Conservation (phyloP, 495 filamentous ascomycete genomes). For the Parmelia sp. region DNA sequence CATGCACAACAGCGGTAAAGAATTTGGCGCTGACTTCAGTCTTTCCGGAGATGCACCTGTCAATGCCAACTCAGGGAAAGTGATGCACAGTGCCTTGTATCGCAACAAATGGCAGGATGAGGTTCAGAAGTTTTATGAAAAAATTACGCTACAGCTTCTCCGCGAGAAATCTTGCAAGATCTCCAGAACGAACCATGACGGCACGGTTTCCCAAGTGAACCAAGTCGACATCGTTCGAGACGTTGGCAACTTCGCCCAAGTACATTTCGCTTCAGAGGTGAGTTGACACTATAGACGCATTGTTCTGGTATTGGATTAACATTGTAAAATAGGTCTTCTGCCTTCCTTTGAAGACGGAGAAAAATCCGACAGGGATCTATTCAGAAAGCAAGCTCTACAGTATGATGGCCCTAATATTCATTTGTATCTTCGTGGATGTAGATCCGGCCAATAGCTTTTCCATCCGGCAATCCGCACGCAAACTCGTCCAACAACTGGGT, state of each 20-base stretch:
- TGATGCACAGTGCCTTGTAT: conserved; percentile 46
- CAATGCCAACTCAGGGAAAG: conserved; percentile 42
- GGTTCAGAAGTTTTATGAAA: conserved; percentile 47
- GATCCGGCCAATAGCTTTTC: conserved; percentile 60
- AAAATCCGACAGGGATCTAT: conserved; percentile 52
- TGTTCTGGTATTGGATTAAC: not conserved
- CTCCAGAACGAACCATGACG: conserved; percentile 51
- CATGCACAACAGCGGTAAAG: conserved; percentile 36
- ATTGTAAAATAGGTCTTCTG: conserved; percentile 42
- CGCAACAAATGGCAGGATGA: conserved; percentile 44
- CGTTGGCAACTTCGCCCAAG: conserved; percentile 54
- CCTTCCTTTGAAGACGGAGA: conserved; percentile 55
- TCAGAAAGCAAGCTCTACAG: conserved; percentile 54
- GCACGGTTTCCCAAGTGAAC: conserved; percentile 51
- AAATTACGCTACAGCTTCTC: conserved; percentile 47
- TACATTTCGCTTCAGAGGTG: conserved; percentile 51
- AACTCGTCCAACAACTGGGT: conserved; percentile 53
- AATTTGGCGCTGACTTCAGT: conserved; percentile 48
- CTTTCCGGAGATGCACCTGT: conserved; percentile 46
- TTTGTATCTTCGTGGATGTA: conserved; percentile 58
- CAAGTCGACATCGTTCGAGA: conserved; percentile 61
- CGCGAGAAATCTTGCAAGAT: conserved; percentile 44
- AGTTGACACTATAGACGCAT: not conserved
- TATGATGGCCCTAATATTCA: conserved; percentile 52
- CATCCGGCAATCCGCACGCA: conserved; percentile 49